Percentiles rank a stretch among this genome's conserved stretches.
Conservation (phyloP, 257 asterid species). For the Haberlea rhodopensis region DNA sequence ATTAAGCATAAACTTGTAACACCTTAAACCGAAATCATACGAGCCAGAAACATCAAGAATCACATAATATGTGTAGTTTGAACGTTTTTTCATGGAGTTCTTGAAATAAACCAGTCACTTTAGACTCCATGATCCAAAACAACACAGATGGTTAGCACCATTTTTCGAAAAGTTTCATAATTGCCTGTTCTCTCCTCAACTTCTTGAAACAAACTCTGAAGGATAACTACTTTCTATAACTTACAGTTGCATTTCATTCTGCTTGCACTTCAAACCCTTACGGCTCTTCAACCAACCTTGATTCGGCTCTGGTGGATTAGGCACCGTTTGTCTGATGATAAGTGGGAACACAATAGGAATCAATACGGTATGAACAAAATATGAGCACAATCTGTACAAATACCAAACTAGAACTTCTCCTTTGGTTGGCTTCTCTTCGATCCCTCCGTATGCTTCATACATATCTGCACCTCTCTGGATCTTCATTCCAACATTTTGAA, state of each 20-base stretch:
- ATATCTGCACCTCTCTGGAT: conserved; percentile 42
- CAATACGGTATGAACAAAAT: conserved; percentile 67
- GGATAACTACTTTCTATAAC: conserved; percentile 22
- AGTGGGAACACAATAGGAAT: conserved; percentile 78
- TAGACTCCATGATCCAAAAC: neutral
- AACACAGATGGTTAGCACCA: neutral
- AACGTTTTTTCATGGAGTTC: neutral
- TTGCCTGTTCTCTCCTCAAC: neutral
- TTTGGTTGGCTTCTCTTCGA: conserved; percentile 61
- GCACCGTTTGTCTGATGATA: conserved; percentile 72
- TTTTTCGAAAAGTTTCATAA: neutral
- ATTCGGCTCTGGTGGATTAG: conserved; percentile 45
- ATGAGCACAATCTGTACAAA: conserved; percentile 75
- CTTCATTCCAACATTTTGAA: conserved; percentile 41
- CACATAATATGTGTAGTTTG: neutral
- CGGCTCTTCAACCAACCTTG: conserved; percentile 63
- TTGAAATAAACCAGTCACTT: neutral
- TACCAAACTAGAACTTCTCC: conserved; percentile 67
- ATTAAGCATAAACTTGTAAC: too few species aligned
- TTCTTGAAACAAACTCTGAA: conserved; percentile 4
- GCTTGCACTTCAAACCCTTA: conserved; percentile 49
- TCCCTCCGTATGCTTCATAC: conserved; percentile 39
- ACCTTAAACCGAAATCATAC: neutral
- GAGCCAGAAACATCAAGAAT: neutral
- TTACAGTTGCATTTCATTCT: conserved; percentile 62